phyloP scores from a whole-genome alignment of 352 stramenopile species.

The Phytophthora vignae region DNA sequence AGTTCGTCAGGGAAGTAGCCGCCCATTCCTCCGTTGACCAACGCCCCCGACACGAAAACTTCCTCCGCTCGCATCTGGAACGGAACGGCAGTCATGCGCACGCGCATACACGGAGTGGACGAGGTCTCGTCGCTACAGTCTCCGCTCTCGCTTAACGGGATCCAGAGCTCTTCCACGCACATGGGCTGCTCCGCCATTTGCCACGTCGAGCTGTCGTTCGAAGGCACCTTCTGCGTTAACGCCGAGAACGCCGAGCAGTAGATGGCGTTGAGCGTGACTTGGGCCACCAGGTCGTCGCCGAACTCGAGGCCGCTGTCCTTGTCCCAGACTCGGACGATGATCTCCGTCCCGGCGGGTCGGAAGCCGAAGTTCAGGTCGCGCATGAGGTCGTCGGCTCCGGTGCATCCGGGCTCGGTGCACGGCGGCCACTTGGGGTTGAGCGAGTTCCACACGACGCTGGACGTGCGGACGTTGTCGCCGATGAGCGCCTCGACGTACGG shows the following conservation, averaged over 20 bases:
- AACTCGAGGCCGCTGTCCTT: conserved; percentile 90
- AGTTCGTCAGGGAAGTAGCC: conserved; percentile 69
- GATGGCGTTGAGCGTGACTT: conserved; percentile 77
- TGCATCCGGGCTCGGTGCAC: conserved; percentile 56
- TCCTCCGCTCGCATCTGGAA: conserved; percentile 82
- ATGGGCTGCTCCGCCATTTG: conserved; percentile 69
- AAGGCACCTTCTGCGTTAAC: conserved; percentile 48
- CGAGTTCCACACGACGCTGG: conserved; percentile 69
- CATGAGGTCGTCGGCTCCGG: conserved; percentile 48
- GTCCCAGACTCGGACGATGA: conserved; percentile 78
- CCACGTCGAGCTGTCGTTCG: conserved; percentile 69
- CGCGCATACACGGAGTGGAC: conserved; percentile 66
- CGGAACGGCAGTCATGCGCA: conserved; percentile 75
- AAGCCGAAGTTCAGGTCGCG: conserved; percentile 90
- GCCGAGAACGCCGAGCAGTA: conserved; percentile 84
- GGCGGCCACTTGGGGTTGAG: conserved; percentile 83
- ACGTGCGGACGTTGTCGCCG: conserved; percentile 71
- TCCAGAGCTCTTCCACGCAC: conserved; percentile 83
- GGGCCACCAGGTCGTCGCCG: conserved; percentile 81
- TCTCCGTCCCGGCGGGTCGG: conserved; percentile 75
- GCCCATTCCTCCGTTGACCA: conserved; percentile 76
- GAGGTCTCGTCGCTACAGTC: conserved; percentile 31
- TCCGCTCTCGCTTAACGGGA: conserved; percentile 55
- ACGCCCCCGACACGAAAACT: conserved; percentile 53
- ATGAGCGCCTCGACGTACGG: conserved; percentile 82